Base-by-base conservation (phyloP, 345 rosid species). In the Rhodamnia argentea region DNA sequence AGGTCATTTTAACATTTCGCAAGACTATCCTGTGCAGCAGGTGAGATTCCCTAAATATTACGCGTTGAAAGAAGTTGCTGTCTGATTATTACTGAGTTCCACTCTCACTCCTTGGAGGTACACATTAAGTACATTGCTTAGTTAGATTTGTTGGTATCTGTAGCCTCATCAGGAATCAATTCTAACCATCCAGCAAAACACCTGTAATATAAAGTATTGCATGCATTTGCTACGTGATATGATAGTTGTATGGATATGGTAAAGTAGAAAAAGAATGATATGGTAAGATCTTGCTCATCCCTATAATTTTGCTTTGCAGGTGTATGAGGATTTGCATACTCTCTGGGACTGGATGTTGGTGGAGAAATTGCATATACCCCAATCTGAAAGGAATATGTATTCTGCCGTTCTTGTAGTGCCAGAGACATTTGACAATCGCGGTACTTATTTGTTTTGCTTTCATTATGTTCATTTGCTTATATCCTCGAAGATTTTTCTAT, bases 1-100 rank as follows among this genome's bases (percentile, higher is more conserved):
- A 86, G 99, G 99, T 83, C 99, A 96, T 88, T 93, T 97, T 60
- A 97, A 97, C 88, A 92, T 96, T 90, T 96, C 98, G 1, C 93
- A 91, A 55, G 91, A 95, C 70, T 95, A 95, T 89, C 92, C 98
- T 11, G 85, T 91, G 87, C 99, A 97, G 90, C 98, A 95, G 96
- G 99, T 96, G 59, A 40, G 29, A 82, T 52, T 9, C 57, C 57
- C 42, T 23, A 52, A 52, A 82, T 37, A n/a, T 70, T 70, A 70
- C 18, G 81, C 12, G 13, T 37, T 1, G 6, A 70, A 70, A 37
- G 81, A 70, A 70, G 81, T 70, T 37, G 81, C 47, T 0, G 26
- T 37, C 47, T 37, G 47, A 70, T 37, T 32, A 70, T 70, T 70
- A 70, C 47, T 70, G 24, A 29, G 44, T 70, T 70, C 5, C 3